Conservation (phyloP, 352 stramenopile genomes). For the Phytophthora meadii region DNA sequence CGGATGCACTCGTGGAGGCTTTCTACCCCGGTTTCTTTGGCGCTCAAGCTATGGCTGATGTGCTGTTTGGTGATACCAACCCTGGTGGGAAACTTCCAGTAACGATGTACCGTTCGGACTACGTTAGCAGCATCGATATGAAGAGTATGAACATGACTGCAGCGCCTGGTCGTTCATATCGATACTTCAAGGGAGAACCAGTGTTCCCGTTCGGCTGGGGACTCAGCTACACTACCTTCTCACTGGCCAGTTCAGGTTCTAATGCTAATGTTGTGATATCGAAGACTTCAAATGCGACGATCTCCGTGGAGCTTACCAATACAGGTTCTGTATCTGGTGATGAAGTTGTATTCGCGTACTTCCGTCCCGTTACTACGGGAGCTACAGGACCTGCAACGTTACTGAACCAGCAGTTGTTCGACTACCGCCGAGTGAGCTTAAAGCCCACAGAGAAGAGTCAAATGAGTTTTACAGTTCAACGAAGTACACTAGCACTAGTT, state of each 20-base stretch:
- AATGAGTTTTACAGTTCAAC: not conserved
- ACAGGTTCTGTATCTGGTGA: not conserved
- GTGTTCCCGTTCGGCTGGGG: conserved; percentile 6
- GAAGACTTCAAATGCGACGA: conserved; percentile 1
- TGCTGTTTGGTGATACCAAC: not conserved
- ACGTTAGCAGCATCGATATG: conserved; percentile 1
- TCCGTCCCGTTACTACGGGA: not conserved
- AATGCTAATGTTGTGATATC: not conserved
- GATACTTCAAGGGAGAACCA: conserved; percentile 4
- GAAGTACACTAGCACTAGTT: conserved; percentile 1
- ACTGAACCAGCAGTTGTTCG: conserved; percentile 9
- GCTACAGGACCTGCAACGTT: not conserved
- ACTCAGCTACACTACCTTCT: conserved; percentile 6
- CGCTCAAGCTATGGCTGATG: conserved; percentile 1
- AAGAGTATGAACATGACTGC: conserved; percentile 9
- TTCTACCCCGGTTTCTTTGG: conserved; percentile 5
- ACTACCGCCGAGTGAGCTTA: conserved; percentile 1
- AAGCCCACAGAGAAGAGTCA: not conserved
- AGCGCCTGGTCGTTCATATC: not conserved
- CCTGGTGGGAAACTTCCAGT: conserved; percentile 2
- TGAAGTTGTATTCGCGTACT: conserved; percentile 7
- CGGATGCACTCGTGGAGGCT: conserved; percentile 1
- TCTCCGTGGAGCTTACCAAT: not conserved
- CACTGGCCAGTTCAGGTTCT: not conserved
- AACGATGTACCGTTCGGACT: conserved; percentile 6